A percentile compares a stretch with the other conserved stretches of the same genome.
Evolutionary conservation across 306 rosid genomes (phyloP).

Genomic region (Quercus aquifolioides): DNA sequence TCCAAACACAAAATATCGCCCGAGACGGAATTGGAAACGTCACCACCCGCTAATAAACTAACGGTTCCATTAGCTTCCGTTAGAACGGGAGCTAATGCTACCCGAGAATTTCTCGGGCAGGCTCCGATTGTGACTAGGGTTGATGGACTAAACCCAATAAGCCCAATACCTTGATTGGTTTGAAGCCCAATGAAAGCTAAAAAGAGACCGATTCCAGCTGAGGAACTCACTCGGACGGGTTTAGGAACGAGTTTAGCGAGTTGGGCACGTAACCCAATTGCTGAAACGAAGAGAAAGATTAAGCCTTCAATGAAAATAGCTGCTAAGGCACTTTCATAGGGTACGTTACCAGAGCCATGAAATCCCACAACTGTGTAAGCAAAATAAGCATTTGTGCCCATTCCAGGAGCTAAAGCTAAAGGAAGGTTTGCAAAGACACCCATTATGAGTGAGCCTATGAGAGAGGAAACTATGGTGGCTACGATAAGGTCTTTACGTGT

Average conservation of each 20-base stretch:
- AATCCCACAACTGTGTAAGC: constrained; percentile 97
- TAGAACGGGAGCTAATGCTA: constrained; percentile 57
- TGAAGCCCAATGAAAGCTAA: constrained; percentile 90
- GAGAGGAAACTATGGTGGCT: constrained; percentile 78
- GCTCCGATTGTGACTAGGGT: constrained; percentile 72
- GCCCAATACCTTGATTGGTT: constrained; percentile 77
- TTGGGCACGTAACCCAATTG: constrained; percentile 70
- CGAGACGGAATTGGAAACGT: constrained; percentile 26
- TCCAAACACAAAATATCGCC: constrained; percentile 54
- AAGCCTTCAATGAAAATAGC: constrained; percentile 86
- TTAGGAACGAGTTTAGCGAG: constrained; percentile 82
- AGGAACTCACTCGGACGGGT: constrained; percentile 88
- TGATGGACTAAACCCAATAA: constrained; percentile 69
- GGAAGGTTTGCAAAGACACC: constrained; percentile 92
- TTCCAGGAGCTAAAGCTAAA: constrained; percentile 87
- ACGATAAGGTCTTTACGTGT: constrained; percentile 81
- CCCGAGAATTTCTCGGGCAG: constrained; percentile 62
- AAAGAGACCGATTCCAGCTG: constrained; percentile 95
- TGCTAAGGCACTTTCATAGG: constrained; percentile 80
- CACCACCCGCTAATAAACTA: constrained; percentile 43
- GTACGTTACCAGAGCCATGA: constrained; percentile 83
- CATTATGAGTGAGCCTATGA: constrained; percentile 87
- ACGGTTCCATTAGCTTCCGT: constrained; percentile 60
- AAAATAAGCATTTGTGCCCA: constrained; percentile 95
- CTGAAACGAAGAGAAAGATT: constrained; percentile 57